Evolutionary conservation across 768 basidiomycete genomes (phyloP).

Genomic region (Mycena haematopus): DNA sequence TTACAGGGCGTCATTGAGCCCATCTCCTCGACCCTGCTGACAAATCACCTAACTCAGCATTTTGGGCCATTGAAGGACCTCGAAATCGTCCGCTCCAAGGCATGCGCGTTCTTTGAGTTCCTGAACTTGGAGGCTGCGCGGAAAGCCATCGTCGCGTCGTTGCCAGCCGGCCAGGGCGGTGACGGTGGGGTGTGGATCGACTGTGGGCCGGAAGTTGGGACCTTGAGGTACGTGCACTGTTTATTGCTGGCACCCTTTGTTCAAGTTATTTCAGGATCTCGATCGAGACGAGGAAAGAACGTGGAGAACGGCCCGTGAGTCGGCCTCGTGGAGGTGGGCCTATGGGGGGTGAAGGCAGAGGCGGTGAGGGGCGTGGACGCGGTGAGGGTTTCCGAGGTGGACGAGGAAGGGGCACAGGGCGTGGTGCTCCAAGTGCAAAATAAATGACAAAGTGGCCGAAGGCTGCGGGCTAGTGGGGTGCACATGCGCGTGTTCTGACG

Average conservation of each 20-base stretch:
- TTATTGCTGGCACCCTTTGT: slow-evolving; percentile 1
- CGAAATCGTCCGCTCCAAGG: slow-evolving; percentile 87
- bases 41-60: slow-evolving; percentile 54
- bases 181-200: slow-evolving; percentile 89
- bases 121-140: slow-evolving; percentile 76
- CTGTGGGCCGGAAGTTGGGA: slow-evolving; percentile 55
- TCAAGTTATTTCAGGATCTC: slow-evolving; percentile 51
- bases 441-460: not conserved
- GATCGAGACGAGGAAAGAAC: slow-evolving; percentile 92
- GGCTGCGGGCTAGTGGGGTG: slow-evolving; percentile 14
- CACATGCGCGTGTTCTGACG: slow-evolving; percentile 15
- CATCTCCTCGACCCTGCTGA: slow-evolving; percentile 59
- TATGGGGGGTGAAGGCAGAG: slow-evolving; percentile 57
- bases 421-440: slow-evolving; percentile 16
- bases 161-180: slow-evolving; percentile 74
- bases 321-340: slow-evolving; percentile 70
- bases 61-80: slow-evolving; percentile 88
- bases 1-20: slow-evolving; percentile 74
- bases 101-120: slow-evolving; percentile 97
- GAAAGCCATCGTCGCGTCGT: slow-evolving; percentile 79
- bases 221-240: slow-evolving; percentile 19
- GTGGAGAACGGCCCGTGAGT: slow-evolving; percentile 75
- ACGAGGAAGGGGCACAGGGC: slow-evolving; percentile 32
- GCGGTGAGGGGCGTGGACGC: slow-evolving; percentile 36
- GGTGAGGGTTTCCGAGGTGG: slow-evolving; percentile 35